These are phyloP conservation scores for Colletotrichum tropicale DNA, from an alignment of 2,329 filamentous ascomycete genomes.

Conservation along the genomic window DNA sequence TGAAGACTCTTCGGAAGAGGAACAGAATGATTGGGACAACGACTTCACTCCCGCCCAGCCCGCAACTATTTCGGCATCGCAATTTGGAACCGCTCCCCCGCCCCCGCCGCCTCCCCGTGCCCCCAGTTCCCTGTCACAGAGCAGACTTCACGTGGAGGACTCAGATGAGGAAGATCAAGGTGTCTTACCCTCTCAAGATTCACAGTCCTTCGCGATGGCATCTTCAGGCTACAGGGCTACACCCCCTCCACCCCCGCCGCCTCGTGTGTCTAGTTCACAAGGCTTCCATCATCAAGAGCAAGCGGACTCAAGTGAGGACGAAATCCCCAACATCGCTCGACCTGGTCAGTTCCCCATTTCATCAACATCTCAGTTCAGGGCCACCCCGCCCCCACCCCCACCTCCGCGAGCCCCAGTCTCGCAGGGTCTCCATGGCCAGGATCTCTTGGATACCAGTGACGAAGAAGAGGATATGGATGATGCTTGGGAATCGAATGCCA, in stretches of 20 bases:
- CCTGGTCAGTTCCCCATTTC: slow-evolving; percentile 21
- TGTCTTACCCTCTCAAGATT: neutral
- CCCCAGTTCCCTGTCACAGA: neutral
- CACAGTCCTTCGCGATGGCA: neutral
- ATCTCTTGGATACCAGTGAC: neutral
- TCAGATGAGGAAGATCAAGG: slow-evolving; percentile 7
- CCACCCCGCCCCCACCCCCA: neutral
- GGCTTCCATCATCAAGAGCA: slow-evolving; percentile 16
- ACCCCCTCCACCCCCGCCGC: neutral
- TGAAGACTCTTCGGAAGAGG: slow-evolving; percentile 7
- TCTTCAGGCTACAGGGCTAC: neutral
- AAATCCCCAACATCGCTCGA: slow-evolving; percentile 6
- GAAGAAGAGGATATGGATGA: slow-evolving; percentile 1
- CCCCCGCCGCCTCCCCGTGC: neutral
- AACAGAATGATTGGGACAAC: neutral
- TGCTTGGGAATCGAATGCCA: slow-evolving; percentile 6
- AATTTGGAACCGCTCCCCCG: neutral
- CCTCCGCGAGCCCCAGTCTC: neutral
- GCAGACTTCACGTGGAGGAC: neutral
- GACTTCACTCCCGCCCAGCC: neutral
- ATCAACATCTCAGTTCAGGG: slow-evolving; percentile 17
- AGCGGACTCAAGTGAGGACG: slow-evolving; percentile 17
- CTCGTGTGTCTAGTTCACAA: neutral
- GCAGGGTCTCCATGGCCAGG: neutral
- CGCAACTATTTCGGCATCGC: neutral